Percentiles rank a stretch among this genome's conserved stretches.
phyloP scores from a whole-genome alignment of 176 grass and related monocot species.

The Phoenix dactylifera region DNA sequence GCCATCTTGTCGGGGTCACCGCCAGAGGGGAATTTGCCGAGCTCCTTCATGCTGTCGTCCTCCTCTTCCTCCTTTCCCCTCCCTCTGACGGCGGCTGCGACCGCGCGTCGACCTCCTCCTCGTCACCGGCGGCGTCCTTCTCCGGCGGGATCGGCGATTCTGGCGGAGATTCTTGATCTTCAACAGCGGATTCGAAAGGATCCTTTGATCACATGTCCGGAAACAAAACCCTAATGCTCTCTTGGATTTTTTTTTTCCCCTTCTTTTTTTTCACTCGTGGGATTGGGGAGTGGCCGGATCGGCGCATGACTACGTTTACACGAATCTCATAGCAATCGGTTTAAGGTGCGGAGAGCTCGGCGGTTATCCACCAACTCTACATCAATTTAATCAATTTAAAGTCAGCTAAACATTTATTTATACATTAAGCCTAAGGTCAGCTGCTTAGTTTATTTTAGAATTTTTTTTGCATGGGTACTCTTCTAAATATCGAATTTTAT shows the following conservation, averaged over 20 bases:
- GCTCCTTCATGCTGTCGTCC: constrained; percentile 91
- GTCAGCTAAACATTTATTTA: too few relatives aligned
- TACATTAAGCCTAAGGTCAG: too few relatives aligned
- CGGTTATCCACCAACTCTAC: too few relatives aligned
- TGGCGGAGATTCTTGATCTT: constrained; percentile 73
- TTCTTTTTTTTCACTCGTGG: constrained; percentile 20
- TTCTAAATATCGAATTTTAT: too few relatives aligned
- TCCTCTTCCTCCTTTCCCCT: constrained; percentile 72
- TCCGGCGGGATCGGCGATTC: constrained; percentile 44
- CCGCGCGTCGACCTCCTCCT: constrained; percentile 12
- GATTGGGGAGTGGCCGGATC: not conserved
- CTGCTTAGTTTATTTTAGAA: too few relatives aligned
- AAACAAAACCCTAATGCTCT: not conserved
- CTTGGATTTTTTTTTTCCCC: not conserved
- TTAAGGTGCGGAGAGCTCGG: too few relatives aligned
- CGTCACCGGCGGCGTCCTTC: constrained; percentile 22
- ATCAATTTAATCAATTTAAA: too few relatives aligned
- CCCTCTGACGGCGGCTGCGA: constrained; percentile 11
- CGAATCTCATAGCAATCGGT: too few relatives aligned
- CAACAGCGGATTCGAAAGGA: constrained; percentile 81
- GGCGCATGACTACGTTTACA: too few relatives aligned
- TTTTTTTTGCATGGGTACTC: too few relatives aligned
- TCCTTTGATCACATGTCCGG: constrained; percentile 46
- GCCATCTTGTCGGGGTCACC: constrained; percentile 82
- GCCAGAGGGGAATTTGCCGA: constrained; percentile 70